Evolutionary conservation across 2,329 filamentous ascomycete species (phyloP).

Genomic region (Cercospora berteroae): DNA sequence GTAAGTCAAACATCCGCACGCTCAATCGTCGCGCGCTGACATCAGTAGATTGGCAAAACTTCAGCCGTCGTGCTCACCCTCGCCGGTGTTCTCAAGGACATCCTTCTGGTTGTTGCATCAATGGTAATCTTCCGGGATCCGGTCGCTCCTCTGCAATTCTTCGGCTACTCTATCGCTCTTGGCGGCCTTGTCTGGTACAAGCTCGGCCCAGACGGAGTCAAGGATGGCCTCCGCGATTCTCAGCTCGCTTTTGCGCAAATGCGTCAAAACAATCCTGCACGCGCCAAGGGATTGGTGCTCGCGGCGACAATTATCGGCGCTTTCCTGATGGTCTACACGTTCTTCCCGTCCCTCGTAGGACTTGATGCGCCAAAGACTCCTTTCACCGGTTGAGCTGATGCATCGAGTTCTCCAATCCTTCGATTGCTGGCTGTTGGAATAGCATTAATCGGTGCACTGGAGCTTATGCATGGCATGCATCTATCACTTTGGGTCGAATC

Average conservation of each 20-base stretch:
- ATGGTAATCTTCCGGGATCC: constrained; percentile 80
- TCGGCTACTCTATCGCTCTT: constrained; percentile 79
- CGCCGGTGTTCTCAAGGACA: constrained; percentile 84
- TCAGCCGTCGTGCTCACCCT: constrained; percentile 82
- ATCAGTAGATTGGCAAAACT: constrained; percentile 74
- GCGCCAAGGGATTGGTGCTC: constrained; percentile 59
- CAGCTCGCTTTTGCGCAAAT: constrained; percentile 82
- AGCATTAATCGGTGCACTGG: neutral
- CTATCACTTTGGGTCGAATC: neutral
- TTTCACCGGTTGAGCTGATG: constrained; percentile 18
- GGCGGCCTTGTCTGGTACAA: constrained; percentile 82
- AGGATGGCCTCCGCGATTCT: constrained; percentile 71
- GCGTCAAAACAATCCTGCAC: constrained; percentile 69
- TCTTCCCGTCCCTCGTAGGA: constrained; percentile 9
- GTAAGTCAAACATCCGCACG: constrained; percentile 51
- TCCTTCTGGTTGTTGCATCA: constrained; percentile 74
- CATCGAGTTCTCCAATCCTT: neutral
- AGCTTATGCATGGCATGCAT: neutral
- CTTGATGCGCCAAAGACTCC: constrained; percentile 4
- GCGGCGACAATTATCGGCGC: neutral
- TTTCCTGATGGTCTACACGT: constrained; percentile 1
- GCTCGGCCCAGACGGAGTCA: constrained; percentile 78
- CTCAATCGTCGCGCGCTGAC: constrained; percentile 9
- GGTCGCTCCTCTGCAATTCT: constrained; percentile 72
- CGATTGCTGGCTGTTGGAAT: neutral